These are phyloP conservation scores for Thinopyrum elongatum DNA, from an alignment of 176 grass and related monocot genomes.

Conservation along the genomic window DNA sequence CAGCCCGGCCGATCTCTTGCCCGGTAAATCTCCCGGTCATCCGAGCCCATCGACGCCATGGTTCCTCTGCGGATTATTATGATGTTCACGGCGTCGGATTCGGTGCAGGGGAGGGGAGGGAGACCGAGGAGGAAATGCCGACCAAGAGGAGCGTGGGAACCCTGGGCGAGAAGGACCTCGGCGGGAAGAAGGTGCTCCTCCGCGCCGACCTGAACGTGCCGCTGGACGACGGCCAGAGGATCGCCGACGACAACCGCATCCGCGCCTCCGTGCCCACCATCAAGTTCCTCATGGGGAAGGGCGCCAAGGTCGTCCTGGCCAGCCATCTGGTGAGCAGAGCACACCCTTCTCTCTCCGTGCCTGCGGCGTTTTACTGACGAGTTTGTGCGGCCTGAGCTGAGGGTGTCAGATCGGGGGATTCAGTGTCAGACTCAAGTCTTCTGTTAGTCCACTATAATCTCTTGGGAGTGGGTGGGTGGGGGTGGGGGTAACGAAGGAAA, in stretches of 20 bases:
- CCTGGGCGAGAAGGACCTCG: conserved; percentile 61
- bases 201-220: conserved; percentile 84
- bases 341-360: not conserved
- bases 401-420: not conserved
- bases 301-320: conserved; percentile 65
- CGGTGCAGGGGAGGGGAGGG: conserved; percentile 16
- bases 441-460: too few species aligned
- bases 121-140: conserved; percentile 40
- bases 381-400: not conserved
- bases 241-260: conserved; percentile 87
- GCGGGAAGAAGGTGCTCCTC: conserved; percentile 78
- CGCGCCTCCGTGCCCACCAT: conserved; percentile 78
- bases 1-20: not conserved
- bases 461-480: too few species aligned
- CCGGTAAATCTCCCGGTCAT: not conserved
- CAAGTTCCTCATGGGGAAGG: conserved; percentile 65
- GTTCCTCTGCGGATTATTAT: not conserved
- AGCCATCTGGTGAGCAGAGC: conserved; percentile 65
- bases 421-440: not conserved
- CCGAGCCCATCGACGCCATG: not conserved
- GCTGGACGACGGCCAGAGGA: conserved; percentile 62
- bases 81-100: not conserved
- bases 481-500: too few species aligned
- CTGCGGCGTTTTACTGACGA: not conserved
- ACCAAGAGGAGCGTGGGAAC: conserved; percentile 69